Conservation (phyloP, 2,329 filamentous ascomycete genomes). For the Penicillium sp. region DNA sequence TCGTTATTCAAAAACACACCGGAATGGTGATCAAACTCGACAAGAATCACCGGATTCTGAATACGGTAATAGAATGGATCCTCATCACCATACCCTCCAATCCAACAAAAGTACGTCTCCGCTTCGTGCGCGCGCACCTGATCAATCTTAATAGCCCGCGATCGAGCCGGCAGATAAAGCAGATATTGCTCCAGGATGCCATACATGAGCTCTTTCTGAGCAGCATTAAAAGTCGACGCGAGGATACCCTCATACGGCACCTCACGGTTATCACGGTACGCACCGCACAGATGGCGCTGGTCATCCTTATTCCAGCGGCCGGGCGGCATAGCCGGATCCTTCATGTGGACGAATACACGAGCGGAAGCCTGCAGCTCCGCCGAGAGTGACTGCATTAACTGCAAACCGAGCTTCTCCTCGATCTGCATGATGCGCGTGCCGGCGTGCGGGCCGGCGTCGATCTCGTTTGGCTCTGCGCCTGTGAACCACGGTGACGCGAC, state of each 20-base stretch:
- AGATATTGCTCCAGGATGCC: slow-evolving; percentile 65
- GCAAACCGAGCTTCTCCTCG: slow-evolving; percentile 65
- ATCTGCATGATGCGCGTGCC: slow-evolving; percentile 66
- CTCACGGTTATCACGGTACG: slow-evolving; percentile 73
- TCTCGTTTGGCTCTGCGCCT: slow-evolving; percentile 74
- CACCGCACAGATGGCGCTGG: slow-evolving; percentile 74
- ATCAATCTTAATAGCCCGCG: slow-evolving; percentile 56
- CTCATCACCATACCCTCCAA: slow-evolving; percentile 64
- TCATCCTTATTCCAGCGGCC: slow-evolving; percentile 76
- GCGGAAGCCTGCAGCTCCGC: slow-evolving; percentile 50
- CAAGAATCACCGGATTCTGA: slow-evolving; percentile 70
- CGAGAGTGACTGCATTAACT: slow-evolving; percentile 66
- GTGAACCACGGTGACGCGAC: slow-evolving; percentile 74
- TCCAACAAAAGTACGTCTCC: slow-evolving; percentile 80
- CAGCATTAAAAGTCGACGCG: slow-evolving; percentile 45
- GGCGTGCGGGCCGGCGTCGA: slow-evolving; percentile 62
- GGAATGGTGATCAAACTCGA: slow-evolving; percentile 79
- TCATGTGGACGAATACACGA: slow-evolving; percentile 60
- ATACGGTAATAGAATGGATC: slow-evolving; percentile 78
- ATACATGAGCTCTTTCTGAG: slow-evolving; percentile 57
- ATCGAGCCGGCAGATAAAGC: slow-evolving; percentile 62
- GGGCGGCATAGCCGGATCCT: slow-evolving; percentile 63
- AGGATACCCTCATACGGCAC: slow-evolving; percentile 71
- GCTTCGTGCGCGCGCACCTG: slow-evolving; percentile 57
- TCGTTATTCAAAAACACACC: slow-evolving; percentile 74